Evolutionary conservation across 2,329 filamentous ascomycete genomes (phyloP), one percentile per base, ranked within the genome.

Genomic region (Trichophaea hybrida): DNA sequence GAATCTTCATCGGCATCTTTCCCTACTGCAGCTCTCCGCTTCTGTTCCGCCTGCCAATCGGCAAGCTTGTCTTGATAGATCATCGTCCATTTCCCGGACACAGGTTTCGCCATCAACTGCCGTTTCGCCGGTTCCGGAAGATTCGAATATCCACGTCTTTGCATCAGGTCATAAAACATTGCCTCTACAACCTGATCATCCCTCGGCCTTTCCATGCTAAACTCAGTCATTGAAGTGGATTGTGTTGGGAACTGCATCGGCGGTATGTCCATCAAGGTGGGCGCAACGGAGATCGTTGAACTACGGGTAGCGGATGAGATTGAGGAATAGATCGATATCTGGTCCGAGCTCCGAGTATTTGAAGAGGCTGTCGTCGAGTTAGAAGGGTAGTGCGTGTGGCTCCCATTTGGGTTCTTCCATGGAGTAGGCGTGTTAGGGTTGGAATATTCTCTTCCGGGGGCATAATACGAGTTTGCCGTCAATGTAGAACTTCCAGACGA

Each of bases 81-180:
- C 61, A 98, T 76, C 1, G 89, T 96, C 93, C 93, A 98, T 74
- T 97, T 98, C 77, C 97, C 97, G 65, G 84, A 81, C 6, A 93
- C 81, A 12, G 90, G 88, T 71, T 98, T 97, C 40, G 89, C 89
- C 74, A 93, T 81, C 91, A 98, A 97, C 75, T 97, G 93, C 63
- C 91, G 80, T 67, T 86, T 82, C 34, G 93, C 93, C 74, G 95
- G 88, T 70, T 98, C 93, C 4, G 93, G 93, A 65, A 98, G 76
- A 72, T 94, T 94, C 74, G 95, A 93, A 88, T 90, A 97, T 65
- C 91, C 93, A 74, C 93, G 82, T 74, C 96, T 96, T 70, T 94
- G 87, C 93, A 98, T 97, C 65, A 98, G 76, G 56, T 88, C 84
- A 69, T 90, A 77, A 70, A 97, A 97, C 76, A 95, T 87, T 69